Evolutionary conservation across 306 rosid species (phyloP).

Genomic region (Quercus berberidifolia): DNA sequence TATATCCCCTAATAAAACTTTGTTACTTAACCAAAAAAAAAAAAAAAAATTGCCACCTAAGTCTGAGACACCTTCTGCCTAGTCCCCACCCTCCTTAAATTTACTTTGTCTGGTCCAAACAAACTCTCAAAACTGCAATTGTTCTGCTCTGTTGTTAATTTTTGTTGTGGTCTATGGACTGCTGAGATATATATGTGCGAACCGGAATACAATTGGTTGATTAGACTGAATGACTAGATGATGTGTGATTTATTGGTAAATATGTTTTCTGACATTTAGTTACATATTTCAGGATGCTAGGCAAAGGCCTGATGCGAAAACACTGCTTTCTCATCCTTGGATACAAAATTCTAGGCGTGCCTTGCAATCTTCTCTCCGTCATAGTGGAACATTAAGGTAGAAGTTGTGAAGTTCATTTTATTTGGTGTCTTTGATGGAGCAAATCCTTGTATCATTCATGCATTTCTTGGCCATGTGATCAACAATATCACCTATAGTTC

Average conservation of each 20-base stretch:
- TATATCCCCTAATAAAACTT: too few species aligned
- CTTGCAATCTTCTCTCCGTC: slow-evolving; percentile 92
- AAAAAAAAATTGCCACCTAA: too few species aligned
- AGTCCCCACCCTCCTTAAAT: neutral
- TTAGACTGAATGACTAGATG: slow-evolving; percentile 1
- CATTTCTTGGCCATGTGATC: neutral
- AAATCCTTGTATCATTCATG: neutral
- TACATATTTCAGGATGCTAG: slow-evolving; percentile 83
- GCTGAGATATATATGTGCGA: neutral
- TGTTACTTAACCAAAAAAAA: too few species aligned
- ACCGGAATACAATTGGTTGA: neutral
- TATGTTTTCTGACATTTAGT: slow-evolving; percentile 22
- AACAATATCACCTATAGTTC: neutral
- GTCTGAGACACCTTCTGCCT: neutral
- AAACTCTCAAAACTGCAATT: neutral
- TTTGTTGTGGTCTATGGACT: neutral
- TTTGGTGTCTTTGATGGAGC: slow-evolving; percentile 13
- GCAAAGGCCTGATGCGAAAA: slow-evolving; percentile 98
- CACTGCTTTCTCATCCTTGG: slow-evolving; percentile 97
- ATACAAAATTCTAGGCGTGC: slow-evolving; percentile 76
- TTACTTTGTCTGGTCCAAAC: neutral
- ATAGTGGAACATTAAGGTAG: slow-evolving; percentile 86
- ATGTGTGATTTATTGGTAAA: slow-evolving; percentile 6
- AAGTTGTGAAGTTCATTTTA: slow-evolving; percentile 14
- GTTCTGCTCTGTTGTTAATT: neutral